These are phyloP conservation scores for Cystofilobasidium macerans DNA, from an alignment of 768 basidiomycete species.

Conservation along the genomic window DNA sequence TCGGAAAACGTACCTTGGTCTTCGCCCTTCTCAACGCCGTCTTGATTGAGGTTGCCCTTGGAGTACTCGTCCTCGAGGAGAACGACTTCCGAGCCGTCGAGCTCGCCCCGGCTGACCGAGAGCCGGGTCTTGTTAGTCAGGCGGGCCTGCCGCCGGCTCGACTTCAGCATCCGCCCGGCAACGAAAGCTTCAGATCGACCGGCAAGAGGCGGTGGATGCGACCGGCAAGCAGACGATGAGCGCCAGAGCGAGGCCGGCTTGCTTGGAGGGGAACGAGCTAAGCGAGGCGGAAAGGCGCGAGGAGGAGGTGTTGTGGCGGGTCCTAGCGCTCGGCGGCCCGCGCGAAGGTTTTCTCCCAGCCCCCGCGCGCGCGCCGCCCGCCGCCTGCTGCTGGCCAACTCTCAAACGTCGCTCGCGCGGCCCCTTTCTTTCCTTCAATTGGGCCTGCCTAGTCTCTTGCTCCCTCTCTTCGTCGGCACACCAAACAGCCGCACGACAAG, in stretches of 20 bases:
- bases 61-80: constrained; percentile 18
- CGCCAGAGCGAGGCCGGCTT: neutral
- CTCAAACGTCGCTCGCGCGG: too few species aligned
- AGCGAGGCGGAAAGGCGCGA: neutral
- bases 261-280: neutral
- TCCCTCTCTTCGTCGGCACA: too few species aligned
- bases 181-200: neutral
- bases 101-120: constrained; percentile 16
- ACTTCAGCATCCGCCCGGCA: constrained; percentile 19
- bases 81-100: constrained; percentile 21
- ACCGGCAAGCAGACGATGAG: neutral
- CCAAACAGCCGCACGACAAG: too few species aligned
- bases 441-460: too few species aligned
- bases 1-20: constrained; percentile 21
- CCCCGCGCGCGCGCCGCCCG: too few species aligned
- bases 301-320: too few species aligned
- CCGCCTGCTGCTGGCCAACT: too few species aligned
- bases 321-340: too few species aligned
- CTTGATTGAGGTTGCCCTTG: constrained; percentile 22
- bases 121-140: constrained; percentile 25
- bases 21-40: constrained; percentile 26
- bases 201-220: constrained; percentile 1
- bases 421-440: too few species aligned
- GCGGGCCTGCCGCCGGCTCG: constrained; percentile 21
- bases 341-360: too few species aligned